These are phyloP conservation scores for Sporothrix dimorphospora DNA, from an alignment of 2,329 filamentous ascomycete genomes.

Conservation along the genomic window DNA sequence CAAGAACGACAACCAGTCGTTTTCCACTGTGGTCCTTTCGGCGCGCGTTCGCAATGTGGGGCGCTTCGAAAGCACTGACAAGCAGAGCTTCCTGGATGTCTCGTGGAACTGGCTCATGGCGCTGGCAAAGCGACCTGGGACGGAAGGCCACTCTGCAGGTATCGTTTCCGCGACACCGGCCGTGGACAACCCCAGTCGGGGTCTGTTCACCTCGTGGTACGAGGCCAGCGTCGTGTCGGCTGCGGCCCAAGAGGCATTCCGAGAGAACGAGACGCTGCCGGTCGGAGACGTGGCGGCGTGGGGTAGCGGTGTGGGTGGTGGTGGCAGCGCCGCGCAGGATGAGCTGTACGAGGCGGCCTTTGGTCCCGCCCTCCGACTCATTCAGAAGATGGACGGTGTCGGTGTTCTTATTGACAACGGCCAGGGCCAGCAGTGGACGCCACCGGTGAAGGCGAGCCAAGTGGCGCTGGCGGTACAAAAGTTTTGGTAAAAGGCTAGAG, in stretches of 20 bases:
- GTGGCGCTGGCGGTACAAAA: slow-evolving; percentile 2
- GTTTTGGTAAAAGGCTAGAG: slow-evolving; percentile 31
- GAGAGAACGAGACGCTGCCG: slow-evolving; percentile 36
- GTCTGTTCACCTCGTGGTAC: slow-evolving; percentile 39
- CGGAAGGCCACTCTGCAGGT: not conserved
- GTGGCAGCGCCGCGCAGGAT: slow-evolving; percentile 26
- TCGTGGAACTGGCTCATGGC: slow-evolving; percentile 35
- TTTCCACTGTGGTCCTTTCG: slow-evolving; percentile 28
- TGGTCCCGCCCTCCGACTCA: slow-evolving; percentile 37
- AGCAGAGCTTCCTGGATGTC: slow-evolving; percentile 35
- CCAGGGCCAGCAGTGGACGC: slow-evolving; percentile 26
- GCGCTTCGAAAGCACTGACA: slow-evolving; percentile 30
- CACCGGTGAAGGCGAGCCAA: slow-evolving; percentile 17
- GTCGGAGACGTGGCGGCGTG: slow-evolving; percentile 38
- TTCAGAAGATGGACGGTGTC: slow-evolving; percentile 40
- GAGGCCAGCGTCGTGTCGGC: slow-evolving; percentile 39
- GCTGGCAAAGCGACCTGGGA: slow-evolving; percentile 28
- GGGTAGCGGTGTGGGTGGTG: slow-evolving; percentile 25
- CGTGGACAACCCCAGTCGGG: slow-evolving; percentile 29
- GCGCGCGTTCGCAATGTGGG: slow-evolving; percentile 33
- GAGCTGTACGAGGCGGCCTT: slow-evolving; percentile 35
- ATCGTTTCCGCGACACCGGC: slow-evolving; percentile 24
- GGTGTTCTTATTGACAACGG: slow-evolving; percentile 37
- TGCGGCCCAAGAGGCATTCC: slow-evolving; percentile 36
- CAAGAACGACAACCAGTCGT: not conserved